Evolutionary conservation across 2,329 filamentous ascomycete species (phyloP).

Genomic region (Ophioceras dolichostomum): DNA sequence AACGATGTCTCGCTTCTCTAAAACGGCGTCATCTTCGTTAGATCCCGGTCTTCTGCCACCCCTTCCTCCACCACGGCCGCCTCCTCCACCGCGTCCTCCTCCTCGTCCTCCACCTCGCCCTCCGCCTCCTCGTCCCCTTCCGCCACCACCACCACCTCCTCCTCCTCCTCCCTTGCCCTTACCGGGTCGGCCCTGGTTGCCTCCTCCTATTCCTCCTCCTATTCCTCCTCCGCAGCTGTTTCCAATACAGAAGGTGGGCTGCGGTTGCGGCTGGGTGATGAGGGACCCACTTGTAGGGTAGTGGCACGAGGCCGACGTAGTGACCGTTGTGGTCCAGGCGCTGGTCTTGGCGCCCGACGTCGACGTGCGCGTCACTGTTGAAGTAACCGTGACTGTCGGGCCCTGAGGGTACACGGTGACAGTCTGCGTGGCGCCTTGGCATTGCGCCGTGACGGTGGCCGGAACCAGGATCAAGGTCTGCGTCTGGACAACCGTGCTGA

Average conservation of each 20-base stretch:
- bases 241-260: slow-evolving; percentile 2
- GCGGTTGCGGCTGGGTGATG: background rate
- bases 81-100: too few species aligned
- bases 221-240: slow-evolving; percentile 1
- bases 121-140: too few species aligned
- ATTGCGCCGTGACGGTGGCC: slow-evolving; percentile 18
- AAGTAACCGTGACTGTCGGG: slow-evolving; percentile 17
- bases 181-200: too few species aligned
- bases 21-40: background rate
- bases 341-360: slow-evolving; percentile 20
- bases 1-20: slow-evolving; percentile 10
- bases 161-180: too few species aligned
- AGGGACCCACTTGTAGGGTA: slow-evolving; percentile 14
- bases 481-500: slow-evolving; percentile 16
- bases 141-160: too few species aligned
- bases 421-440: slow-evolving; percentile 18
- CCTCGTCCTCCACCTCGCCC: too few species aligned
- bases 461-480: slow-evolving; percentile 20
- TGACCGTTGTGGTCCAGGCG: slow-evolving; percentile 17
- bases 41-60: background rate
- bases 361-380: slow-evolving; percentile 17
- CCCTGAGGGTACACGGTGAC: slow-evolving; percentile 19
- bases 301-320: slow-evolving; percentile 20
- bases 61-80: too few species aligned
- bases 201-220: too few species aligned